Conservation (phyloP, 805 yeast genomes). For the Saturnispora sekii region DNA sequence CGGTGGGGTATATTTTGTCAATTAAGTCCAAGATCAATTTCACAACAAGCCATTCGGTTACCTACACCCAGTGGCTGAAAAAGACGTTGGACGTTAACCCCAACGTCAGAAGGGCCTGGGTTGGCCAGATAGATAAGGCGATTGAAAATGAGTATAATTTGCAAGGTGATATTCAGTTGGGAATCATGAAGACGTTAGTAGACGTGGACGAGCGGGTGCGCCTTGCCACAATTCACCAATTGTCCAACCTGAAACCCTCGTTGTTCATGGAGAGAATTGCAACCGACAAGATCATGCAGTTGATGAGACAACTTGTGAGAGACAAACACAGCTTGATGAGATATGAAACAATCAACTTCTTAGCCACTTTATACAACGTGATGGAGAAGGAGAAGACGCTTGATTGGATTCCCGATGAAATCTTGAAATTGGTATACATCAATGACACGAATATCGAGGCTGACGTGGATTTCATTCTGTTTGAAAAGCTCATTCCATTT, state of each 20-base stretch:
- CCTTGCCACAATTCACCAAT: slow-evolving; percentile 43
- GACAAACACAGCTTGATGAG: slow-evolving; percentile 64
- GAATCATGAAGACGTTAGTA: slow-evolving; percentile 56
- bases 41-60: slow-evolving; percentile 43
- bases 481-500: slow-evolving; percentile 53
- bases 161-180: slow-evolving; percentile 42
- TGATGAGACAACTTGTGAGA: slow-evolving; percentile 55
- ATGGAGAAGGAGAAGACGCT: slow-evolving; percentile 25
- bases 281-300: slow-evolving; percentile 37
- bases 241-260: slow-evolving; percentile 37
- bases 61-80: slow-evolving; percentile 65
- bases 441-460: slow-evolving; percentile 61
- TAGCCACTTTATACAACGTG: slow-evolving; percentile 45
- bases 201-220: slow-evolving; percentile 74
- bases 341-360: slow-evolving; percentile 42
- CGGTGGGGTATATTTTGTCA: slow-evolving; percentile 59
- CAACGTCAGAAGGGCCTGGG: slow-evolving; percentile 62
- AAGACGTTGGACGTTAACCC: slow-evolving; percentile 63
- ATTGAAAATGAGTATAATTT: slow-evolving; percentile 37
- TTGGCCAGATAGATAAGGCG: slow-evolving; percentile 42
- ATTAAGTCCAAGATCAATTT: slow-evolving; percentile 44
- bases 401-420: slow-evolving; percentile 50
- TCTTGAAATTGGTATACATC: slow-evolving; percentile 61
- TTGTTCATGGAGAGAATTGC: slow-evolving; percentile 40
- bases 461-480: slow-evolving; percentile 49